Evolutionary conservation across 495 filamentous ascomycete genomes (phyloP).

Genomic region (Durotheca rogersii): DNA sequence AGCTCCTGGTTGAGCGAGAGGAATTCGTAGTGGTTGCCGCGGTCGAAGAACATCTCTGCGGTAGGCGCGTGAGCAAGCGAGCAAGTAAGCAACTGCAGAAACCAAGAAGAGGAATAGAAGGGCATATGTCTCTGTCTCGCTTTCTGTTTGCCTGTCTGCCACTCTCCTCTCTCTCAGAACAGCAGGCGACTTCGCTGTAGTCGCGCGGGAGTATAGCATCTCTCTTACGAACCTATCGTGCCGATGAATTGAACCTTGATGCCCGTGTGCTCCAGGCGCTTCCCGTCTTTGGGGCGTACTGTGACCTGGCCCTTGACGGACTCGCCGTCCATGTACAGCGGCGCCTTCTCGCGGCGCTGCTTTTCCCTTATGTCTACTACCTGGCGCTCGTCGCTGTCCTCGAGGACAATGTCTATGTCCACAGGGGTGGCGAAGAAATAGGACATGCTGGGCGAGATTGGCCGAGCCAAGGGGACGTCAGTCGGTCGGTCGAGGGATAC

Average conservation of each 20-base stretch:
- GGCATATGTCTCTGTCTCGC: too few species aligned
- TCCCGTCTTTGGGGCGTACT: constrained; percentile 95
- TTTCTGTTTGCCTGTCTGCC: too few species aligned
- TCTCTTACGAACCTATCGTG: constrained; percentile 71
- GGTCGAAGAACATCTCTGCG: constrained; percentile 96
- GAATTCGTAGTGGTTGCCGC: constrained; percentile 99
- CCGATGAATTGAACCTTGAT: constrained; percentile 99
- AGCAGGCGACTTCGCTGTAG: too few species aligned
- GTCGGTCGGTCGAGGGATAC: constrained; percentile 3
- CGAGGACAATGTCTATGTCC: constrained; percentile 97
- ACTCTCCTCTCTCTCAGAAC: too few species aligned
- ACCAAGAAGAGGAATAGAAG: too few species aligned
- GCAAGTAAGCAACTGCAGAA: too few species aligned
- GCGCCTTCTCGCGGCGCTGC: constrained; percentile 91
- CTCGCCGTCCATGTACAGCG: constrained; percentile 96
- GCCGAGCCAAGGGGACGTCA: too few species aligned
- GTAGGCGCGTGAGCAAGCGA: too few species aligned
- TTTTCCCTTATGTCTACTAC: constrained; percentile 99
- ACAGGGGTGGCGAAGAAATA: constrained; percentile 98
- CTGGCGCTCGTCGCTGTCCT: constrained; percentile 87
- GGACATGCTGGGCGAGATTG: constrained; percentile 65
- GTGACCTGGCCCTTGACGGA: constrained; percentile 95
- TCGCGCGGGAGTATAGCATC: too few species aligned
- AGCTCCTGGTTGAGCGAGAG: constrained; percentile 94
- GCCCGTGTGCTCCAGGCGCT: constrained; percentile 94